These are phyloP conservation scores for Fusarium gaditjirri DNA, from an alignment of 2,329 filamentous ascomycete species.

Conservation along the genomic window DNA sequence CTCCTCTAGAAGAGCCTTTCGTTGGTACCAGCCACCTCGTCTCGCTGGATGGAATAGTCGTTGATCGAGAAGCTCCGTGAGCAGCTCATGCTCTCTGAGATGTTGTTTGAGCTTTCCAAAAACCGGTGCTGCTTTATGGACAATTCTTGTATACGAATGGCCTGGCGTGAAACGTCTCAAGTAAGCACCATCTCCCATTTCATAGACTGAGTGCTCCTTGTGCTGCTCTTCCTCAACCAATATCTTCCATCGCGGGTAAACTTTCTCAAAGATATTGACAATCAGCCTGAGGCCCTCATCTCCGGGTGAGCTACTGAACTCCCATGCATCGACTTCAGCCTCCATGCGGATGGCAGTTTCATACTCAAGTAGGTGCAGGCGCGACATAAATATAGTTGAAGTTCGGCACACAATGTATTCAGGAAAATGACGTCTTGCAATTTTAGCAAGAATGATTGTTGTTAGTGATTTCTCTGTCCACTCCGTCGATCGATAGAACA, in stretches of 20 bases:
- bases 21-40: slow-evolving; percentile 93
- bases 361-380: slow-evolving; percentile 83
- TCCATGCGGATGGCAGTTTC: slow-evolving; percentile 87
- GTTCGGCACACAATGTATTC: slow-evolving; percentile 91
- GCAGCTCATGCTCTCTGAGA: slow-evolving; percentile 76
- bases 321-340: slow-evolving; percentile 83
- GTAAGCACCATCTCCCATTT: slow-evolving; percentile 87
- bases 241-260: slow-evolving; percentile 83
- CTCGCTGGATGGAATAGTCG: slow-evolving; percentile 85
- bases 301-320: slow-evolving; percentile 77
- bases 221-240: slow-evolving; percentile 78
- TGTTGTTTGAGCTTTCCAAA: slow-evolving; percentile 86
- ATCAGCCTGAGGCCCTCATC: slow-evolving; percentile 74
- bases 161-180: slow-evolving; percentile 89
- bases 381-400: slow-evolving; percentile 85
- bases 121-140: slow-evolving; percentile 85
- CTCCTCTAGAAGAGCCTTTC: slow-evolving; percentile 92
- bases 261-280: slow-evolving; percentile 75
- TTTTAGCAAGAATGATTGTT: slow-evolving; percentile 92
- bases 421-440: slow-evolving; percentile 87
- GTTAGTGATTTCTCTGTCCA: slow-evolving; percentile 98
- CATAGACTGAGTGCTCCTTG: slow-evolving; percentile 82
- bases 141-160: slow-evolving; percentile 91
- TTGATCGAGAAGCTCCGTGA: slow-evolving; percentile 81
- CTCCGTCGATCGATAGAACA: slow-evolving; percentile 95